phyloP scores from a whole-genome alignment of 2,329 filamentous ascomycete species.

The Phyllosticta citrichinensis region DNA sequence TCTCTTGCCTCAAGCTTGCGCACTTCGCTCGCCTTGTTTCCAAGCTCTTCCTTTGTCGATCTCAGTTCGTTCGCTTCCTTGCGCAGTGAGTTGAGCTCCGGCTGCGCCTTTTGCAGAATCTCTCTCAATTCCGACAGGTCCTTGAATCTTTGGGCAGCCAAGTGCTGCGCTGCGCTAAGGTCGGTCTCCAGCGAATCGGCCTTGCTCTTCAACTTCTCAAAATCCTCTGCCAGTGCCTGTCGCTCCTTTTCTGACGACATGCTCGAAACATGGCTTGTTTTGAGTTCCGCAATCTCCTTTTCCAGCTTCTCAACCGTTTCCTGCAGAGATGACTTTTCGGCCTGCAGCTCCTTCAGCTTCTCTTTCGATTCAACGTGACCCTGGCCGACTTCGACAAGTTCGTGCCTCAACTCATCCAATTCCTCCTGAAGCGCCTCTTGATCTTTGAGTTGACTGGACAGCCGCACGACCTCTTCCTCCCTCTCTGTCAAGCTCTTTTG shows the following conservation, averaged over 20 bases:
- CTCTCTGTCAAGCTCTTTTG: conserved; percentile 38
- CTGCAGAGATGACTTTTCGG: conserved; percentile 58
- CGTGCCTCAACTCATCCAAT: conserved; percentile 72
- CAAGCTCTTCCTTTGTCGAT: conserved; percentile 63
- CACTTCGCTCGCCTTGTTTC: conserved; percentile 52
- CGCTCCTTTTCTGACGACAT: conserved; percentile 43
- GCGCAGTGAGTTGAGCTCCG: conserved; percentile 70
- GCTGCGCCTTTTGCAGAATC: conserved; percentile 72
- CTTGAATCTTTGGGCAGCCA: conserved; percentile 80
- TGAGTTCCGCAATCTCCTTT: conserved; percentile 54
- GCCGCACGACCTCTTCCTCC: conserved; percentile 59
- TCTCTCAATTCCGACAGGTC: conserved; percentile 74
- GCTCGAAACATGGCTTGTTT: conserved; percentile 35
- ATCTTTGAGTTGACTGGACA: conserved; percentile 63
- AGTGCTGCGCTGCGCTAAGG: conserved; percentile 71
- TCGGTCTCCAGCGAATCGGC: conserved; percentile 67
- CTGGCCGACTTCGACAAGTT: conserved; percentile 67
- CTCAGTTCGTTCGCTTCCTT: conserved; percentile 69
- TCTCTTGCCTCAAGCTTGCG: conserved; percentile 71
- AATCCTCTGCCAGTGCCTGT: conserved; percentile 50
- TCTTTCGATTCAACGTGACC: conserved; percentile 79
- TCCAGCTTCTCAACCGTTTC: conserved; percentile 58
- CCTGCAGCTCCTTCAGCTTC: conserved; percentile 56
- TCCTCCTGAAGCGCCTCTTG: conserved; percentile 73
- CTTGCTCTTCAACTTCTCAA: conserved; percentile 62